Base-by-base conservation (phyloP, 2,329 filamentous ascomycete species). In the Ceratocystis eucalypticola region DNA sequence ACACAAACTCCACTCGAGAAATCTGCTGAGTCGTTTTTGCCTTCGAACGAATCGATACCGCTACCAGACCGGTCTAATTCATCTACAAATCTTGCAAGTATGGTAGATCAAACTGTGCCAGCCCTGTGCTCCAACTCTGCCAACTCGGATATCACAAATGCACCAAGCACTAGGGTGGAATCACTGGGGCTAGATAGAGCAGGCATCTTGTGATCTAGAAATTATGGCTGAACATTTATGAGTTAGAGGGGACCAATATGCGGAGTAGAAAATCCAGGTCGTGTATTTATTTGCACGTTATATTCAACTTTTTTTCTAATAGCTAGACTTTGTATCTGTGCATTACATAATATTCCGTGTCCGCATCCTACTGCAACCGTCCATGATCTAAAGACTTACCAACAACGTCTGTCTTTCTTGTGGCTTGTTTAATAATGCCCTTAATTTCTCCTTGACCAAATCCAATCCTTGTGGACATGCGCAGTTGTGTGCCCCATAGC, bases 1-100 rank as follows among this genome's bases (percentile, higher is more conserved):
- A 74, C 45, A 41, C 53, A 48, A 8, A 20, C 45, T 1, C 57
- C 64, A 28, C 28, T 28, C 30, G 64, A 65, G 33, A 22, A 30
- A 20, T 33, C 46, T 50, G 44, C 64, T 15, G 41, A 45, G 28
- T 46, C 64, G 10, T 28, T 37, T 25, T 15, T 61, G 25, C 53
- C 55, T 15, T 61, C 64, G 5, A 57, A 57, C 17, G 48, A 50
- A 53, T 65, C 41, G 33, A 46, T 37, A 17, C 64, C 64, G 8
- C 44, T 50, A 28, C 44, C 45, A 20, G 45, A 61, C 28, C 55
- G 44, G 8, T 46, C 61, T 44, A 45, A 45, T 6, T 28, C 41
- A 37, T 48, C 44, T n/a, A 30, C 25, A 25, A 63, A 48, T 30
- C 12, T 63, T 25, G 15, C 12, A 8, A 5, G 6, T 33, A 45